Conservation (phyloP, 1,284 basidiomycete genomes). For the Leucoagaricus sp. region DNA sequence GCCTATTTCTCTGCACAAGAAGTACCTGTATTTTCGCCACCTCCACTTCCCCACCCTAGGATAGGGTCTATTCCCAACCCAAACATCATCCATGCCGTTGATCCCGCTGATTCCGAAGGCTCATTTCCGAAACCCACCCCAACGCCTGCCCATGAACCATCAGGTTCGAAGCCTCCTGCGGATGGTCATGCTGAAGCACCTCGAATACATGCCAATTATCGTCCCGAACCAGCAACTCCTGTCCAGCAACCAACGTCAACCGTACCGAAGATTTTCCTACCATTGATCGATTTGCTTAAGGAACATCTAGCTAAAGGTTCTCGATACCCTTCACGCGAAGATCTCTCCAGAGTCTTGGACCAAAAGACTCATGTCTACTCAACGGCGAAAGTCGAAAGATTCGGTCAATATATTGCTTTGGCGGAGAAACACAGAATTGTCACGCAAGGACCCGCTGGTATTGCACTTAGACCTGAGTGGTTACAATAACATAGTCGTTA, state of each 20-base stretch:
- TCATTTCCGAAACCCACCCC: too few relatives aligned
- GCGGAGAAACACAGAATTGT: conserved; percentile 49
- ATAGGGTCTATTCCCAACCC: too few relatives aligned
- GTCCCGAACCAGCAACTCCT: not conserved
- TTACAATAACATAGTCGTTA: not conserved
- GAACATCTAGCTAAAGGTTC: conserved; percentile 34
- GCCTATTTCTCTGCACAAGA: conserved; percentile 6
- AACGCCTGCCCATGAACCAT: too few relatives aligned
- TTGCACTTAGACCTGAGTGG: conserved; percentile 40
- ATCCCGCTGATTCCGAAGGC: too few relatives aligned
- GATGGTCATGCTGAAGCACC: too few relatives aligned
- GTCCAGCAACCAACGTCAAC: not conserved
- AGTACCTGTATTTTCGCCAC: not conserved
- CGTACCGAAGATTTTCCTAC: conserved; percentile 17
- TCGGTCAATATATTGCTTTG: conserved; percentile 44
- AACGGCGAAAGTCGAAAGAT: conserved; percentile 44
- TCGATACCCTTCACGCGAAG: conserved; percentile 37
- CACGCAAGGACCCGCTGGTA: conserved; percentile 45
- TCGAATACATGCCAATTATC: too few relatives aligned
- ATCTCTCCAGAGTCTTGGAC: conserved; percentile 38
- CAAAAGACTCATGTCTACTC: conserved; percentile 36
- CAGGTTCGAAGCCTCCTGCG: too few relatives aligned
- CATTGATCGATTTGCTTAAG: conserved; percentile 30
- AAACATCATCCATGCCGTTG: too few relatives aligned
- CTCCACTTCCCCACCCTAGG: not conserved